phyloP scores from a whole-genome alignment of 805 yeast species.

The Candida nitratophila region DNA sequence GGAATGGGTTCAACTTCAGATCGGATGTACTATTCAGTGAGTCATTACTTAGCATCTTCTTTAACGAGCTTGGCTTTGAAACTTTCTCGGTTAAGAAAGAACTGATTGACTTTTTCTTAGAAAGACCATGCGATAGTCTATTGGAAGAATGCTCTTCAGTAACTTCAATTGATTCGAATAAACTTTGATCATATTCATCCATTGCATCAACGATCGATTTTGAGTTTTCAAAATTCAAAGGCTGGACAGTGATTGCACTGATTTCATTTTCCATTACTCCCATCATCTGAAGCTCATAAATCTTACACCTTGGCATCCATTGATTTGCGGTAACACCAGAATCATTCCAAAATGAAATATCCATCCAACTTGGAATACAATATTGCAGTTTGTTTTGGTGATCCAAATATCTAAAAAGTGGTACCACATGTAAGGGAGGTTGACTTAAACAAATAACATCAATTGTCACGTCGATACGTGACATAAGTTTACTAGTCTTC shows the following conservation, averaged over 20 bases:
- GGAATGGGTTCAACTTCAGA: neutral
- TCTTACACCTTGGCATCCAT: conserved; percentile 94
- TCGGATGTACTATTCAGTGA: neutral
- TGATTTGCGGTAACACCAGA: conserved; percentile 37
- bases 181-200: conserved; percentile 57
- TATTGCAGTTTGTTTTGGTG: conserved; percentile 44
- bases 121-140: neutral
- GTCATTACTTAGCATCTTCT: neutral
- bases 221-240: conserved; percentile 33
- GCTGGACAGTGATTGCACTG: conserved; percentile 58
- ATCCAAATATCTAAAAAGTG: conserved; percentile 70
- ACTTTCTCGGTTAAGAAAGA: conserved; percentile 1
- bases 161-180: conserved; percentile 30
- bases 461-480: conserved; percentile 75
- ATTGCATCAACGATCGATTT: conserved; percentile 50
- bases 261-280: conserved; percentile 92
- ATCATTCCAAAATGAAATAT: conserved; percentile 84
- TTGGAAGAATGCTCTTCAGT: neutral
- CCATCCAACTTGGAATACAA: conserved; percentile 93
- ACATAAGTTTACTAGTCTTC: conserved; percentile 67
- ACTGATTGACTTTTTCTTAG: neutral
- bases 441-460: conserved; percentile 85
- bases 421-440: conserved; percentile 90
- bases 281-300: conserved; percentile 96
- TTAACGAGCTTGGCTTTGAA: neutral